Percentiles rank a stretch among this genome's conserved stretches.
Evolutionary conservation across 805 yeast genomes (phyloP).

Genomic region (Metschnikowia bowlesiae): DNA sequence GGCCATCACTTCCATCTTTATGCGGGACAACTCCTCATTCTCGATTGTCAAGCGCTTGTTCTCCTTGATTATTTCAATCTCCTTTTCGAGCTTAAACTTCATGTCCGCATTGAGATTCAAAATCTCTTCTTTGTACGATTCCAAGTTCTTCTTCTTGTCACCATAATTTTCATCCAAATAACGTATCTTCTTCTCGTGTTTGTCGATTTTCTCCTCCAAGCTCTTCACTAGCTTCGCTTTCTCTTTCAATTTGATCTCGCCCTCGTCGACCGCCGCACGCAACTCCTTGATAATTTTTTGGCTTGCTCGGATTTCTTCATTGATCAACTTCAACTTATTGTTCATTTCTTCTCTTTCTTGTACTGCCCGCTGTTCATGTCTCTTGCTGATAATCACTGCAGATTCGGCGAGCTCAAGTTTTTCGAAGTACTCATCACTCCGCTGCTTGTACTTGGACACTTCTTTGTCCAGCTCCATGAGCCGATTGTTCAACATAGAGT

Average conservation of each 20-base stretch:
- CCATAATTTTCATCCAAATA: constrained; percentile 22
- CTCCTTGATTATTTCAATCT: constrained; percentile 61
- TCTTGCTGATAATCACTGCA: constrained; percentile 57
- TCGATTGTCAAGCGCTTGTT: constrained; percentile 59
- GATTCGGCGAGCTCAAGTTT: constrained; percentile 78
- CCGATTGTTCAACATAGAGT: constrained; percentile 54
- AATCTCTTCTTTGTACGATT: constrained; percentile 46
- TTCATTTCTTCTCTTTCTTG: constrained; percentile 53
- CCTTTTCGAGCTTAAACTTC: constrained; percentile 52
- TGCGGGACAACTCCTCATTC: constrained; percentile 42
- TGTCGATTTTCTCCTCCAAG: constrained; percentile 14
- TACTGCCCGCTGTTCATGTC: constrained; percentile 55
- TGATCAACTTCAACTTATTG: constrained; percentile 46
- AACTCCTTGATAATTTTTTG: constrained; percentile 50
- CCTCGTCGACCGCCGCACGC: constrained; percentile 19
- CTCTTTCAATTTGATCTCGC: constrained; percentile 29
- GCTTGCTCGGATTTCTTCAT: constrained; percentile 50
- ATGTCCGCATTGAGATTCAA: constrained; percentile 51
- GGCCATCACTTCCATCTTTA: constrained; percentile 25
- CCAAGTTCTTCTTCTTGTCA: constrained; percentile 21
- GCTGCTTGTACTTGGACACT: constrained; percentile 54
- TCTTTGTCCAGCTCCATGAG: constrained; percentile 38
- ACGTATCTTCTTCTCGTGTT: constrained; percentile 22
- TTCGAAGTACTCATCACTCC: constrained; percentile 69
- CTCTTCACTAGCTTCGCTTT: constrained; percentile 6